Conservation (phyloP, 1,139 yeast species). For the Wickerhamomyces sp. region DNA sequence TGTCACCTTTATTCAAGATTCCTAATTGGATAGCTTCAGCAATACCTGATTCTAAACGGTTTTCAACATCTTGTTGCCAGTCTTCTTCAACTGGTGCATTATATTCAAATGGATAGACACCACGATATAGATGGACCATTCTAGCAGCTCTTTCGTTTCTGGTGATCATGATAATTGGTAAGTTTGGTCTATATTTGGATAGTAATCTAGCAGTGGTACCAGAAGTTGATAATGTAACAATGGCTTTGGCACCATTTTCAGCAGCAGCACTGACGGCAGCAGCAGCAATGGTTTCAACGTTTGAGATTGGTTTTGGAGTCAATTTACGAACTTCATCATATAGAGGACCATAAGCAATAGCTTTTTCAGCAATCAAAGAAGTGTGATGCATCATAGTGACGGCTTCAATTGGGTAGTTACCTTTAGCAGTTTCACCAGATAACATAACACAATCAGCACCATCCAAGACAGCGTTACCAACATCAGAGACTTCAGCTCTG, state of each 20-base stretch:
- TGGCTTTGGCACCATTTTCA: conserved; percentile 96
- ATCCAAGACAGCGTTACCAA: conserved; percentile 97
- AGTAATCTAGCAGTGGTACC: conserved; percentile 95
- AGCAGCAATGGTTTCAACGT: conserved; percentile 95
- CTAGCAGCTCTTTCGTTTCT: conserved; percentile 92
- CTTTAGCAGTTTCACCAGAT: conserved; percentile 99
- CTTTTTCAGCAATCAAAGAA: conserved; percentile 93
- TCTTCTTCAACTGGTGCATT: conserved; percentile 59
- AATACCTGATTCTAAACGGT: conserved; percentile 92
- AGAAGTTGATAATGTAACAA: conserved; percentile 90
- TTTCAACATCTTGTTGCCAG: conserved; percentile 97
- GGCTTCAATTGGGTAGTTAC: conserved; percentile 95
- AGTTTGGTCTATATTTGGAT: conserved; percentile 95
- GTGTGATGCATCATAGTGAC: conserved; percentile 99
- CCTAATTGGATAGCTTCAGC: conserved; percentile 85
- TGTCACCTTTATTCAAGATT: conserved; percentile 81
- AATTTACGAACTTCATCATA: conserved; percentile 86
- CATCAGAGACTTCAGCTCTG: conserved; percentile 99
- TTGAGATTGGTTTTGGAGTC: conserved; percentile 84
- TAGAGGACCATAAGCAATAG: conserved; percentile 82
- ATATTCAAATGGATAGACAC: conserved; percentile 96
- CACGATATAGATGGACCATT: conserved; percentile 94
- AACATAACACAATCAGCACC: conserved; percentile 99
- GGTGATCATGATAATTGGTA: conserved; percentile 97
- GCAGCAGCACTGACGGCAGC: conserved; percentile 95